A percentile compares a stretch with the other conserved stretches of the same genome.
These are phyloP conservation scores for Coemansia nantahalensis DNA, from an alignment of 192 early-diverging fungal species.

Conservation along the genomic window DNA sequence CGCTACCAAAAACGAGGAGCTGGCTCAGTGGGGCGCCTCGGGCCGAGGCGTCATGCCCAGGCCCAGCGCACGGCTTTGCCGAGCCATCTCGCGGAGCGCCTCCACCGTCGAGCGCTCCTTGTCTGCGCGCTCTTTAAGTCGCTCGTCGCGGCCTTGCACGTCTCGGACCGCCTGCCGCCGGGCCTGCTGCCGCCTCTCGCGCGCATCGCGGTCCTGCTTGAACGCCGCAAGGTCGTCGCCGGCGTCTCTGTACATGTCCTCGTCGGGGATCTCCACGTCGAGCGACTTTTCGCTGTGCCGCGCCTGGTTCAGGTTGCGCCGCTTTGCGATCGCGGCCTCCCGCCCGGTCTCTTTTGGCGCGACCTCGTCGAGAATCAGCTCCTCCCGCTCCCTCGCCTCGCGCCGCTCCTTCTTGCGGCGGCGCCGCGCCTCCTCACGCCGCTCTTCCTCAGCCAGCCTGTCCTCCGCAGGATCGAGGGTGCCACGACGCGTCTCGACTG, in stretches of 20 bases:
- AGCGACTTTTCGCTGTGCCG: constrained; percentile 23
- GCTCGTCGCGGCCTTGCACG: constrained; percentile 2
- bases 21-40: background rate
- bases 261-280: constrained; percentile 30
- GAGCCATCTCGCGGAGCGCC: constrained; percentile 69
- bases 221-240: constrained; percentile 44
- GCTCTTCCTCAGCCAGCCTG: constrained; percentile 22
- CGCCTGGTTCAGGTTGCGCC: constrained; percentile 19
- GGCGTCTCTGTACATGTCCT: constrained; percentile 46
- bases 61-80: constrained; percentile 43
- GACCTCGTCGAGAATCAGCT: constrained; percentile 48
- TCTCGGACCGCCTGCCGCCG: constrained; percentile 5
- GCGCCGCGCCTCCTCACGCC: constrained; percentile 22
- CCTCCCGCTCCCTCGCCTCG: constrained; percentile 26
- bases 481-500: background rate
- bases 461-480: constrained; percentile 1
- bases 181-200: constrained; percentile 14
- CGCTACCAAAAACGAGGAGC: too few relatives aligned
- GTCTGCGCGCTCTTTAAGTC: constrained; percentile 52
- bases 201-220: constrained; percentile 19
- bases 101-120: constrained; percentile 74
- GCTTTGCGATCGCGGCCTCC: constrained; percentile 40
- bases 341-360: constrained; percentile 51
- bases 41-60: constrained; percentile 30
- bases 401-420: constrained; percentile 24